These are phyloP conservation scores for Bimuria novae-zelandiae DNA, from an alignment of 2,329 filamentous ascomycete species.

Conservation along the genomic window DNA sequence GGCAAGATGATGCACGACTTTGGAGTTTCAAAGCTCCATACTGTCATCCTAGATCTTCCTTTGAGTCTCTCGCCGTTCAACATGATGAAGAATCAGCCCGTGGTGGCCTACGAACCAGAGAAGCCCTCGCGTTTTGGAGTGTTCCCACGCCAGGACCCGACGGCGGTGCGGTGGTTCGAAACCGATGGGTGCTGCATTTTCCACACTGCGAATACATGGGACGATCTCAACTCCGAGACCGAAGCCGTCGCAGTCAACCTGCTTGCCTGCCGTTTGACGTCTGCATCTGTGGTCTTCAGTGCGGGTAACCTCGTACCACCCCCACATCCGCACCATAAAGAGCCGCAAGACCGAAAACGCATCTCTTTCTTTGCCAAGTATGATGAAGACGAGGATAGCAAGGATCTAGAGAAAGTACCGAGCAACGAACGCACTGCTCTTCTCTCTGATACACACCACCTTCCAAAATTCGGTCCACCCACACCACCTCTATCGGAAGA, in stretches of 20 bases:
- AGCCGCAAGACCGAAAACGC: slow-evolving; percentile 25
- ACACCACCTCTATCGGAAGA: slow-evolving; percentile 32
- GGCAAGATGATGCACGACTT: slow-evolving; percentile 81
- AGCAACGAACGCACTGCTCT: slow-evolving; percentile 8
- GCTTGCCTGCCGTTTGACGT: slow-evolving; percentile 69
- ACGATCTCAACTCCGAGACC: slow-evolving; percentile 48
- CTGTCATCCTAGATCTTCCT: slow-evolving; percentile 71
- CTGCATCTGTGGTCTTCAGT: slow-evolving; percentile 66
- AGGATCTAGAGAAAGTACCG: slow-evolving; percentile 33
- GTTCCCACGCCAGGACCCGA: slow-evolving; percentile 65
- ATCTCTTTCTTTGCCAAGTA: slow-evolving; percentile 56
- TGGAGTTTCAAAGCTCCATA: slow-evolving; percentile 66
- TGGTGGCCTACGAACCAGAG: slow-evolving; percentile 63
- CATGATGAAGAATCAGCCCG: slow-evolving; percentile 59
- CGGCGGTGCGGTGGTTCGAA: slow-evolving; percentile 67
- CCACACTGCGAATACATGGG: slow-evolving; percentile 74
- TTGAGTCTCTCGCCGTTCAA: slow-evolving; percentile 68
- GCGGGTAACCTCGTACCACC: slow-evolving; percentile 66
- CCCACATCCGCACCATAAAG: slow-evolving; percentile 27
- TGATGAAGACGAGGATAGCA: slow-evolving; percentile 37
- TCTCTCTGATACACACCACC: not conserved
- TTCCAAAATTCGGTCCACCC: slow-evolving; percentile 15
- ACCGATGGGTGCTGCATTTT: slow-evolving; percentile 72
- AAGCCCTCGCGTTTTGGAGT: slow-evolving; percentile 67
- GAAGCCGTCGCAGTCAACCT: slow-evolving; percentile 60